Conservation (phyloP, 1,284 basidiomycete genomes). For the Melampsora larici-populina region DNA sequence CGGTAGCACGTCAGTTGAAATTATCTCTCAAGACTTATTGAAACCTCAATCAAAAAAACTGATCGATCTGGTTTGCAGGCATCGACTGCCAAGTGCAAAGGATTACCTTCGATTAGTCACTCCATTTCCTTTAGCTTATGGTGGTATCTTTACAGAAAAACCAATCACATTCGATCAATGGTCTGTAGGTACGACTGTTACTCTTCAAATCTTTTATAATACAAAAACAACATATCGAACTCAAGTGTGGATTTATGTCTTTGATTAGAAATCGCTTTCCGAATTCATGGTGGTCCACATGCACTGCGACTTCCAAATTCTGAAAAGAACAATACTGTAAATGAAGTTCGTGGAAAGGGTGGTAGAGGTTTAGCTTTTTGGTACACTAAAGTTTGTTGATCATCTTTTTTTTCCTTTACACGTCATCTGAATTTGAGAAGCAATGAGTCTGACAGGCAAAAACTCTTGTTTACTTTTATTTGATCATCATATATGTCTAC, state of each 20-base stretch:
- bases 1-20: constrained; percentile 19
- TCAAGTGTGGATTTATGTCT: background rate
- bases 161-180: constrained; percentile 49
- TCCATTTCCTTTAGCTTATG: constrained; percentile 50
- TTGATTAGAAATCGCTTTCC: constrained; percentile 49
- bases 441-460: background rate
- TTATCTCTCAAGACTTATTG: background rate
- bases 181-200: constrained; percentile 47
- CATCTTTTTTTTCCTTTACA: constrained; percentile 8
- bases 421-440: background rate
- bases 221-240: background rate
- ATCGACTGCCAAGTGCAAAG: constrained; percentile 48
- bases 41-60: background rate
- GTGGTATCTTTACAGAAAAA: constrained; percentile 48
- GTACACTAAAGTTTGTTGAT: constrained; percentile 48
- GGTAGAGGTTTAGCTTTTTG: constrained; percentile 51
- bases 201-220: background rate
- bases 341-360: constrained; percentile 44
- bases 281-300: constrained; percentile 48
- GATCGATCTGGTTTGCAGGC: constrained; percentile 17
- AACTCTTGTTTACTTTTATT: background rate
- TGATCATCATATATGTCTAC: background rate
- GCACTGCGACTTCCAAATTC: constrained; percentile 28
- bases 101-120: constrained; percentile 51
- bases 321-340: constrained; percentile 39